Evolutionary conservation across 495 filamentous ascomycete genomes (phyloP).

Genomic region (Penicillium tannophilum): DNA sequence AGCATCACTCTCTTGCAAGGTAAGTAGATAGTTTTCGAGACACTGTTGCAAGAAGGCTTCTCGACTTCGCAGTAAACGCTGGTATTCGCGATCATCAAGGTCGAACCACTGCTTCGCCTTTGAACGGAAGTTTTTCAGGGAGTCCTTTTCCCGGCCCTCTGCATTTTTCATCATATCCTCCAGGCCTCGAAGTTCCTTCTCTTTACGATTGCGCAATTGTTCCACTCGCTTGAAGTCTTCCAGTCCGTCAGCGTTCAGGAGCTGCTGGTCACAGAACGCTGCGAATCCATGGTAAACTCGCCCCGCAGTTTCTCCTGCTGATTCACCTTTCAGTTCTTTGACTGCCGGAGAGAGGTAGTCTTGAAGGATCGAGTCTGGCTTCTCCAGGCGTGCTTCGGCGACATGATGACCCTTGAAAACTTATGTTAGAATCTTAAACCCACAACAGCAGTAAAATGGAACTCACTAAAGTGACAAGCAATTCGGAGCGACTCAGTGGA

Average conservation of each 20-base stretch:
- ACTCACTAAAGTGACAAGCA: constrained; percentile 81
- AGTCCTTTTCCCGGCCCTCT: constrained; percentile 53
- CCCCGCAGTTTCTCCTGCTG: constrained; percentile 72
- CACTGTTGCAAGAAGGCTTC: constrained; percentile 82
- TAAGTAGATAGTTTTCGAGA: constrained; percentile 92
- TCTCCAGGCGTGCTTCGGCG: constrained; percentile 90
- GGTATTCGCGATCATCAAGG: constrained; percentile 84
- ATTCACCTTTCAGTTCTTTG: constrained; percentile 71
- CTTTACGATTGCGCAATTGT: constrained; percentile 78
- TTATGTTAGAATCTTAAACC: constrained; percentile 19
- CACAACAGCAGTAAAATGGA: neutral
- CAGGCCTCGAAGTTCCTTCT: constrained; percentile 71
- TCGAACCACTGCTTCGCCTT: constrained; percentile 88
- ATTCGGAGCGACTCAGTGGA: constrained; percentile 70
- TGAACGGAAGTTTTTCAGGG: constrained; percentile 42
- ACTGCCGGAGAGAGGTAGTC: constrained; percentile 82
- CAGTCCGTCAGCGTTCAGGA: constrained; percentile 78
- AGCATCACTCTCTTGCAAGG: constrained; percentile 77
- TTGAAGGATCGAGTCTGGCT: constrained; percentile 84
- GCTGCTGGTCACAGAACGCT: constrained; percentile 89
- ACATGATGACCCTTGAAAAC: constrained; percentile 69
- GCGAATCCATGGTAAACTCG: constrained; percentile 94
- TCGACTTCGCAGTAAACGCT: constrained; percentile 70
- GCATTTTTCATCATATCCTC: constrained; percentile 55
- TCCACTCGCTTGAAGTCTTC: constrained; percentile 84